phyloP scores from a whole-genome alignment of 1,139 yeast species.

The Magnusiomyces suaveolens region DNA sequence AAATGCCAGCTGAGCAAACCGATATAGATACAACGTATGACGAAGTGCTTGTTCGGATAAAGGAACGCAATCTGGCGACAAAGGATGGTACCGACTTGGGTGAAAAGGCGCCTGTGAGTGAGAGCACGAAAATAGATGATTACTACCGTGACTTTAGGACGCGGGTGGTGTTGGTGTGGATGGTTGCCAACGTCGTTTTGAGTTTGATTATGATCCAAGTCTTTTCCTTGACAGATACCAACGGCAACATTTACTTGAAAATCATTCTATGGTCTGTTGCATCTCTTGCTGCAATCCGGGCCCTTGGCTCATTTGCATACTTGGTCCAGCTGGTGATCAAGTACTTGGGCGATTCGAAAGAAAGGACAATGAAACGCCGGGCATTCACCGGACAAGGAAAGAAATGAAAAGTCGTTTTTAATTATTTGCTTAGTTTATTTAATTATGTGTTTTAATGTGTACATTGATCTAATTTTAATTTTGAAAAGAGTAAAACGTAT shows the following conservation, averaged over 20 bases:
- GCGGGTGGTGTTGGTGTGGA: conserved; percentile 83
- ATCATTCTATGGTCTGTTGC: conserved; percentile 90
- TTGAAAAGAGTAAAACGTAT: too few relatives aligned
- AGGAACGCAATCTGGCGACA: conserved; percentile 35
- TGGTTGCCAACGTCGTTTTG: conserved; percentile 66
- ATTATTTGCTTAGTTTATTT: too few relatives aligned
- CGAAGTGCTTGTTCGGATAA: conserved; percentile 61
- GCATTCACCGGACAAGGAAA: conserved; percentile 19
- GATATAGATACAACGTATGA: conserved; percentile 61
- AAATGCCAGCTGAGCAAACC: conserved; percentile 60
- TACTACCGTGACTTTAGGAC: conserved; percentile 92
- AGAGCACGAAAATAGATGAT: conserved; percentile 57
- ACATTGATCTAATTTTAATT: too few relatives aligned
- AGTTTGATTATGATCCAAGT: conserved; percentile 83
- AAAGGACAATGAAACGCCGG: conserved; percentile 21
- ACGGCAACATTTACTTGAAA: conserved; percentile 65
- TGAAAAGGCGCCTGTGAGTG: conserved; percentile 23
- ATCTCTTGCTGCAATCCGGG: conserved; percentile 66
- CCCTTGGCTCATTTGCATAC: conserved; percentile 64
- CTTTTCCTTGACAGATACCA: conserved; percentile 52
- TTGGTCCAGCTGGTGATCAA: conserved; percentile 39
- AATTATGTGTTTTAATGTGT: too few relatives aligned
- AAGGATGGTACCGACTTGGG: conserved; percentile 11
- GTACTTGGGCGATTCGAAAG: conserved; percentile 24
- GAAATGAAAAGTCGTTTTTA: too few relatives aligned